A percentile compares a stretch with the other conserved stretches of the same genome.
These are phyloP conservation scores for Spiromyces aspiralis DNA, from an alignment of 371 early-diverging fungal genomes.

Conservation along the genomic window DNA sequence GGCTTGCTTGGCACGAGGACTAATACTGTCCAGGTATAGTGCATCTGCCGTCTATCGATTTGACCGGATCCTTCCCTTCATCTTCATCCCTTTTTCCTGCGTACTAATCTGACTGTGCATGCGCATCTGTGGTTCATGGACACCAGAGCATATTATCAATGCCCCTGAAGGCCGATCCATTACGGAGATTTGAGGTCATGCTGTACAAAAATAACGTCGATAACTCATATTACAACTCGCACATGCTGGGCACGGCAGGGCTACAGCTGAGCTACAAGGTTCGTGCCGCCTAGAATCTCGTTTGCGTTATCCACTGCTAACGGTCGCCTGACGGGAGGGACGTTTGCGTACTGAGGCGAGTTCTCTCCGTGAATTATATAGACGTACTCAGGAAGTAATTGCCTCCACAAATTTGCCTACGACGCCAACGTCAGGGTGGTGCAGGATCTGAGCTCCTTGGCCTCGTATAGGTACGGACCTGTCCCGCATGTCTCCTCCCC, in stretches of 20 bases:
- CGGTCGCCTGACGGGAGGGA: no score
- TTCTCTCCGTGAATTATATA: no score
- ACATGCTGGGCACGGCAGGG: constrained; percentile 27
- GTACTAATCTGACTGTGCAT: no score
- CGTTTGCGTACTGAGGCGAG: no score
- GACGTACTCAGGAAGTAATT: background rate
- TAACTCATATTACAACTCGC: constrained; percentile 20
- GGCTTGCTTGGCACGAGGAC: constrained; percentile 56
- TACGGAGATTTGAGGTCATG: constrained; percentile 19
- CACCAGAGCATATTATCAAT: constrained; percentile 35
- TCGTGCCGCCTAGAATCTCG: background rate
- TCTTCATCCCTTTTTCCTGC: no score
- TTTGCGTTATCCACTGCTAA: no score
- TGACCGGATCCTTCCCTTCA: no score
- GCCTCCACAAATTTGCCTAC: constrained; percentile 48
- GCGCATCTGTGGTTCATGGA: no score
- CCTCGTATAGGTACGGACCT: no score
- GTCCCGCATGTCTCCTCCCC: no score
- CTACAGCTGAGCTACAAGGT: constrained; percentile 16
- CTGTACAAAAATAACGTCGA: constrained; percentile 22
- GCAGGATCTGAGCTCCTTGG: constrained; percentile 45
- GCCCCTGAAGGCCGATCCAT: constrained; percentile 31
- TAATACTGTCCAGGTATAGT: no score
- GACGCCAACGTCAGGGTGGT: constrained; percentile 63
- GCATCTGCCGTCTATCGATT: no score